Conservation (phyloP, 805 yeast genomes). For the Saccharomycopsis fodiens region DNA sequence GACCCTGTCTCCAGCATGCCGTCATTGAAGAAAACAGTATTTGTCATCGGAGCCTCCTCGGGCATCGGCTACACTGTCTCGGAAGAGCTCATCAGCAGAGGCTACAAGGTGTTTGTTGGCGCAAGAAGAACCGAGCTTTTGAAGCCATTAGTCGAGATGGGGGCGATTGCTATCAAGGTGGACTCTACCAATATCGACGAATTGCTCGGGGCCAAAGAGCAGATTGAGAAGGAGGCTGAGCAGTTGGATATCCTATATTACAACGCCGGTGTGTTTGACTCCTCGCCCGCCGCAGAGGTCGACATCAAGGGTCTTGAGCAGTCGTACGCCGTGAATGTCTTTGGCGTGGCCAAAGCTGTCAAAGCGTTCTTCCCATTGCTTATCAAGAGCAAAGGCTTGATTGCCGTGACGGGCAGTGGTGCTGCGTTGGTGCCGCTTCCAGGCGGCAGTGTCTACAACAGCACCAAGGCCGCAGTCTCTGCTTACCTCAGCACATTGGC, state of each 20-base stretch:
- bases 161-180: constrained; percentile 39
- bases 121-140: constrained; percentile 62
- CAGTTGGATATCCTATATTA: constrained; percentile 57
- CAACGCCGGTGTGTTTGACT: constrained; percentile 74
- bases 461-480: constrained; percentile 70
- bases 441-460: constrained; percentile 55
- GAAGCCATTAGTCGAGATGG: constrained; percentile 37
- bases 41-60: constrained; percentile 49
- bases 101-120: constrained; percentile 57
- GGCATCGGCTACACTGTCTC: constrained; percentile 48
- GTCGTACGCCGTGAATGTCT: constrained; percentile 57
- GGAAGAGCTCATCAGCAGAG: constrained; percentile 38
- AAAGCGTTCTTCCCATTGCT: constrained; percentile 50
- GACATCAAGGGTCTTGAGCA: constrained; percentile 42
- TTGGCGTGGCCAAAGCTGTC: constrained; percentile 57
- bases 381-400: constrained; percentile 57
- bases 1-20: too few relatives aligned
- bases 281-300: constrained; percentile 62
- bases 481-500: constrained; percentile 56
- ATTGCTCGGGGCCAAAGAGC: constrained; percentile 35
- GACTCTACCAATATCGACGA: constrained; percentile 51
- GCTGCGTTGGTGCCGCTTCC: constrained; percentile 64
- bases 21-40: constrained; percentile 29
- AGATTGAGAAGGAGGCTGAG: constrained; percentile 38
- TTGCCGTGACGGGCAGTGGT: constrained; percentile 68